Evolutionary conservation across 306 rosid genomes (phyloP), one percentile per base, ranked within the genome.

Genomic region (Acacia melanoxylon): DNA sequence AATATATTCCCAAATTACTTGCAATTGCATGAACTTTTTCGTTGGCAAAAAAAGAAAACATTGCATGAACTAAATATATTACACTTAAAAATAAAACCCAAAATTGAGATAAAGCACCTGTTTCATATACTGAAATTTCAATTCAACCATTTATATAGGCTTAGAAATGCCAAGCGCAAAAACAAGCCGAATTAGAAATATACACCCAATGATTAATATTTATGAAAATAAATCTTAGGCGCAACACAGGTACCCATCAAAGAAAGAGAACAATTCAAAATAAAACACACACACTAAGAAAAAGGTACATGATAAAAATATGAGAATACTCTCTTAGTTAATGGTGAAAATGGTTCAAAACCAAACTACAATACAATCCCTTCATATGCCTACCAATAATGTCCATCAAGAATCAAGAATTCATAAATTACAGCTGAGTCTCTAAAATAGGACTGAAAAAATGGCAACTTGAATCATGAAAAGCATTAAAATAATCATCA

Each of bases 401-500:
- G 68, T 20, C 65, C 24, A 81, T 86, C 83, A 87, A 83, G 78
- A 80, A 78, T 80, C 81, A 87, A 83, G 78, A 80, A 78, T 80
- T 74, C 72, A 66, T 78, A 33, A 58, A 74, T 65, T 78, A 88
- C 75, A 89, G 75, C 87, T 86, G 72, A 52, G 81, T 40, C 63
- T 85, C 92, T 37, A 33, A 49, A 70, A 10, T 73, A 45, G 91
- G 88, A 63, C 89, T 67, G 80, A 95, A 93, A 86, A 93, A 87
- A 84, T 93, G 98, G 97, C 95, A 93, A 91, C 98, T 95, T 59
- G 93, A 90, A 83, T 91, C 93, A 77, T 91, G 98, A 49, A 95
- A 91, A 77, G 95, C 98, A 74, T 84, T 83, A 80, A 87, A 93
- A 83, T 89, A 93, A 80, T 93, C 92, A 81, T 91, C 92, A 8